A percentile compares a stretch with the other conserved stretches of the same genome.
Conservation (phyloP, 371 early-diverging fungal genomes). For the Mucor mucedo region DNA sequence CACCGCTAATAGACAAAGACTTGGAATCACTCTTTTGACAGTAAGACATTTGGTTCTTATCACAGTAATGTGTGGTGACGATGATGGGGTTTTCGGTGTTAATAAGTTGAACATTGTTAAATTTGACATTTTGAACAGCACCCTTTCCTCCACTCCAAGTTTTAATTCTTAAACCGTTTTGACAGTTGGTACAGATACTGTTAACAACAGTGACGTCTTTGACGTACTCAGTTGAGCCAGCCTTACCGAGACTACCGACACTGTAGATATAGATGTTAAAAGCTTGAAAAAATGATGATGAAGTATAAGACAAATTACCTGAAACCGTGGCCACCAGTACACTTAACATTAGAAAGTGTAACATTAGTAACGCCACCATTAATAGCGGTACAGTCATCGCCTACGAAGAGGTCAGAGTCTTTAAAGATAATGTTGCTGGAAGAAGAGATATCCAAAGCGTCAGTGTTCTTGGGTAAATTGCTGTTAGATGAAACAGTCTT, state of each 20-base stretch:
- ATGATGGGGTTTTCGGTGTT: conserved; percentile 38
- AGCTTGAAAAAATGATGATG: background rate
- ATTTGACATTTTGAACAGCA: conserved; percentile 33
- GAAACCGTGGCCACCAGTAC: conserved; percentile 42
- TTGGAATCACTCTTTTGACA: conserved; percentile 26
- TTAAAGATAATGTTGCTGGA: conserved; percentile 31
- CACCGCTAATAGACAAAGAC: conserved; percentile 34
- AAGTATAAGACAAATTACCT: background rate
- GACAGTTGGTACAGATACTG: conserved; percentile 38
- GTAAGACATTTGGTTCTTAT: conserved; percentile 31
- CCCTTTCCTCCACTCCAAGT: conserved; percentile 43
- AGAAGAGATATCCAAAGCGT: conserved; percentile 41
- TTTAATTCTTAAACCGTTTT: conserved; percentile 48
- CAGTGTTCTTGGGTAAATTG: conserved; percentile 37
- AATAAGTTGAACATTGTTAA: conserved; percentile 23
- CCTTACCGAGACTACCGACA: conserved; percentile 44
- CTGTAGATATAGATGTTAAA: conserved; percentile 2
- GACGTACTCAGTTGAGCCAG: conserved; percentile 31
- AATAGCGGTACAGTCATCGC: conserved; percentile 44
- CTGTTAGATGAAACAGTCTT: conserved; percentile 33
- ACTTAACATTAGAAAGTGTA: conserved; percentile 29
- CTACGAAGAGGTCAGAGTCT: conserved; percentile 26
- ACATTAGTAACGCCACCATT: conserved; percentile 38
- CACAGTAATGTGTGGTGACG: conserved; percentile 46
- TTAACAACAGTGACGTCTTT: conserved; percentile 27